A percentile compares a stretch with the other conserved stretches of the same genome.
Evolutionary conservation across 148 eudicot species (phyloP).

Genomic region (Arbutus unedo): DNA sequence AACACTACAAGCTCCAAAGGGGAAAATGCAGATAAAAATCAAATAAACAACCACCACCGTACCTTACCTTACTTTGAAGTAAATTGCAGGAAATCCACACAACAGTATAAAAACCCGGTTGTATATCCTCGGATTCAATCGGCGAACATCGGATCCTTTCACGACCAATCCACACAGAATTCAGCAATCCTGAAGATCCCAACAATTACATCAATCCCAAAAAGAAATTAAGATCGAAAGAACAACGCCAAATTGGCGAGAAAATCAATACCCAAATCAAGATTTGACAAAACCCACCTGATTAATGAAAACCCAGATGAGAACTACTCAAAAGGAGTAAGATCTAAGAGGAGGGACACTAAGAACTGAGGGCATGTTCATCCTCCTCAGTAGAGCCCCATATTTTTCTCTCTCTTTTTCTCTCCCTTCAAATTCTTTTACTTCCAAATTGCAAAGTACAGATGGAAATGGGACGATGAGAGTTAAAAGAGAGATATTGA

Average conservation of each 20-base stretch:
- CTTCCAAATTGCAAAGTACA: not conserved
- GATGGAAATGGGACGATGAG: conserved; percentile 6
- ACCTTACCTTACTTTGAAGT: conserved; percentile 15
- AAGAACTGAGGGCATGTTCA: conserved; percentile 20
- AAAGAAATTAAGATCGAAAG: not conserved
- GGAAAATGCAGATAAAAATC: conserved; percentile 25
- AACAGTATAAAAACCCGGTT: conserved; percentile 1
- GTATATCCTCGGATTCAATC: conserved; percentile 19
- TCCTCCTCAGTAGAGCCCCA: conserved; percentile 1
- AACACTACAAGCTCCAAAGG: conserved; percentile 10
- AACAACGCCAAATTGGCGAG: not conserved
- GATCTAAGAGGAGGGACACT: conserved; percentile 34
- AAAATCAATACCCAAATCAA: conserved; percentile 21
- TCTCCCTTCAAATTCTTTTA: conserved; percentile 17
- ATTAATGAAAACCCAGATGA: conserved; percentile 24
- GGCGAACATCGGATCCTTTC: conserved; percentile 29
- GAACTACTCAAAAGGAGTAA: conserved; percentile 15
- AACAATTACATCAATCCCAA: conserved; percentile 9
- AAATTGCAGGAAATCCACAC: conserved; percentile 7
- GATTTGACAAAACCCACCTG: conserved; percentile 23
- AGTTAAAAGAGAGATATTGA: not conserved
- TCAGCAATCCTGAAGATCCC: conserved; percentile 19
- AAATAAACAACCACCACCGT: conserved; percentile 12
- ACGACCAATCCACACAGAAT: conserved; percentile 25
- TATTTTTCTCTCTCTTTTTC: not conserved